Conservation (phyloP, 306 rosid genomes). For the Abrus precatorius region DNA sequence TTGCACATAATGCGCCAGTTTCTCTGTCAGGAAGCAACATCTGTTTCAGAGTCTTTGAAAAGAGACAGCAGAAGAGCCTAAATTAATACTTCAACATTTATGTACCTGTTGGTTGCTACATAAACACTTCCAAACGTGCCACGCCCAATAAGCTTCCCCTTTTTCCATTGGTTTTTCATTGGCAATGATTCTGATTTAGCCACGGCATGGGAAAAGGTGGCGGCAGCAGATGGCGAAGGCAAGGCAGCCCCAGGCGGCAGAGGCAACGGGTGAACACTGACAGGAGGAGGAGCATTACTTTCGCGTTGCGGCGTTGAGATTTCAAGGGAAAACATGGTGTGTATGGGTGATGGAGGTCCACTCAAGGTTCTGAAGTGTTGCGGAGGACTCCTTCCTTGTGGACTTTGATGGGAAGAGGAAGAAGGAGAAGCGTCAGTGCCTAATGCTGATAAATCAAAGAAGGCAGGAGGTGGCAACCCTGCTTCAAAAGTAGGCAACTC, state of each 20-base stretch:
- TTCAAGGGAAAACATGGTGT: slow-evolving; percentile 51
- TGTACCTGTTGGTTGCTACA: slow-evolving; percentile 84
- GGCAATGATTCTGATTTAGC: slow-evolving; percentile 62
- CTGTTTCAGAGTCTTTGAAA: slow-evolving; percentile 33
- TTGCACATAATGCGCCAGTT: slow-evolving; percentile 94
- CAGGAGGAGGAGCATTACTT: slow-evolving; percentile 45
- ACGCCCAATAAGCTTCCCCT: slow-evolving; percentile 94
- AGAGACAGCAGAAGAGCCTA: slow-evolving; percentile 34
- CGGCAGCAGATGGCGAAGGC: slow-evolving; percentile 50
- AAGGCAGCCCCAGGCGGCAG: slow-evolving; percentile 76
- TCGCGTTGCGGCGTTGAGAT: slow-evolving; percentile 58
- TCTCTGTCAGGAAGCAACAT: slow-evolving; percentile 52
- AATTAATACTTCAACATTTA: slow-evolving; percentile 19
- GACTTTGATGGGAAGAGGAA: slow-evolving; percentile 57
- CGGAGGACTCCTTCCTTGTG: slow-evolving; percentile 60
- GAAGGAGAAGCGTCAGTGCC: slow-evolving; percentile 61
- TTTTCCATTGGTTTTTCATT: slow-evolving; percentile 80
- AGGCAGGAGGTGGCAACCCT: slow-evolving; percentile 59
- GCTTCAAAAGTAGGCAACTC: slow-evolving; percentile 60
- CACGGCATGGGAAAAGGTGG: slow-evolving; percentile 44
- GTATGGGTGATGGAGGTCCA: slow-evolving; percentile 67
- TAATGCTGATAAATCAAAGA: slow-evolving; percentile 54
- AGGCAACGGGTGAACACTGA: slow-evolving; percentile 82
- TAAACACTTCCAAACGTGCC: slow-evolving; percentile 95
- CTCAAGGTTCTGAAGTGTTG: slow-evolving; percentile 53